Base-by-base conservation (phyloP, 164 flowering plant species). In the Liriodendron chinense region DNA sequence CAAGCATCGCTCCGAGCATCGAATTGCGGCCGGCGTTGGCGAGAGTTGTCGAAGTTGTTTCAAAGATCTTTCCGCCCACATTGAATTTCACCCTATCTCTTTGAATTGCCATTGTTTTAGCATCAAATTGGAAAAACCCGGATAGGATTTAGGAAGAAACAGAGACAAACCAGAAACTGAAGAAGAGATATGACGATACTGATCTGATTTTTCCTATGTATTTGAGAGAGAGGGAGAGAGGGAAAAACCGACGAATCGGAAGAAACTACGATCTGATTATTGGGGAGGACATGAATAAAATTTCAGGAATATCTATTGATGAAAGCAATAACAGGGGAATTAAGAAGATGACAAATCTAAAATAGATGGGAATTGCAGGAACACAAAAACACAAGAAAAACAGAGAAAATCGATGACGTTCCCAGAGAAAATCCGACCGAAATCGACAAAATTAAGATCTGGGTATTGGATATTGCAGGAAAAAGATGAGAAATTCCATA, bases 1-100 rank as follows among this genome's bases (percentile, higher is more conserved):
- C 94, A 53, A 94, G 89, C 84, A 94, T 75, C 0, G 94, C 90
- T 21, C 97, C 97, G 73, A 94, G 89, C 48, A 82, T 65, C 8
- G 98, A 92, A 63, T 90, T 78, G 0, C 96, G 84, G 65, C 97
- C 93, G 3, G 93, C 97, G 72, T 83, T 88, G 5, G 94, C 98
- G 1, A 94, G 86, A 2, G 98, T 92, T 22, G 98, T 94, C 8
- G 92, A 83, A 1, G 96, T 87, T n/a, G 97, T 92, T 70, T 90
- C 93, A 73, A 92, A 92, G 72, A 83, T 79, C 77, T 80, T 88
- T 34, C 97, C 98, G 18, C 97, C 96, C 9, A 94, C 94, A 72
- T 94, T 94, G 85, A 94, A 85, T 79, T 77, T 85, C 72, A 94
- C 79, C 57, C 84, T 80, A 80, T 91, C 97, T 53, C 71, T 74